A percentile compares a stretch with the other conserved stretches of the same genome.
Evolutionary conservation across 495 filamentous ascomycete genomes (phyloP).

Genomic region (Lophiotrema nucula): DNA sequence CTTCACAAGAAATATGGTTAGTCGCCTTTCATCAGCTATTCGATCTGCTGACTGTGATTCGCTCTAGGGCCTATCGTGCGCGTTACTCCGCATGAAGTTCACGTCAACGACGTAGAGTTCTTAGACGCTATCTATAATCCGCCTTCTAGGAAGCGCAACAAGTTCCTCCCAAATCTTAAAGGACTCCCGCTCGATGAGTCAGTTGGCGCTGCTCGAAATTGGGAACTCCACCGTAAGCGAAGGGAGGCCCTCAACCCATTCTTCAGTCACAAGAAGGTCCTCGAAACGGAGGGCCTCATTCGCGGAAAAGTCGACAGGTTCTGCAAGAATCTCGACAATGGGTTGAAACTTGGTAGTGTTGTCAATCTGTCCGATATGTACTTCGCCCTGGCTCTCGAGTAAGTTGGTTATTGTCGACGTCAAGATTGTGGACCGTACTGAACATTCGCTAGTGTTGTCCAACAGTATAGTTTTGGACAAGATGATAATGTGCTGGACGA

Average conservation of each 20-base stretch:
- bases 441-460: neutral
- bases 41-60: neutral
- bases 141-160: neutral
- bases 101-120: conserved; percentile 45
- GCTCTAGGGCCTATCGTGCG: conserved; percentile 51
- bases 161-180: neutral
- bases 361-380: neutral
- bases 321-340: neutral
- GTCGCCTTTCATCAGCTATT: neutral
- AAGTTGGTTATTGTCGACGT: neutral
- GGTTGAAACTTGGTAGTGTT: neutral
- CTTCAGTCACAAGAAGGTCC: conserved; percentile 52
- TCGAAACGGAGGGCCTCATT: conserved; percentile 46
- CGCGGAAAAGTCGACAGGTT: conserved; percentile 44
- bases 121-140: neutral
- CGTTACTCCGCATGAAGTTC: conserved; percentile 52
- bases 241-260: conserved; percentile 37
- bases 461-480: neutral
- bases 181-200: neutral
- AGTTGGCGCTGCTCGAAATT: neutral
- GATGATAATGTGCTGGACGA: neutral
- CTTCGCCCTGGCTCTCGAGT: neutral
- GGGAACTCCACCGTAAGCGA: conserved; percentile 7
- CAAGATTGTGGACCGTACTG: neutral
- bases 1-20: conserved; percentile 5